Base-by-base conservation (phyloP, 2,329 filamentous ascomycete species). In the Aspergillus fumigatiaffinis region DNA sequence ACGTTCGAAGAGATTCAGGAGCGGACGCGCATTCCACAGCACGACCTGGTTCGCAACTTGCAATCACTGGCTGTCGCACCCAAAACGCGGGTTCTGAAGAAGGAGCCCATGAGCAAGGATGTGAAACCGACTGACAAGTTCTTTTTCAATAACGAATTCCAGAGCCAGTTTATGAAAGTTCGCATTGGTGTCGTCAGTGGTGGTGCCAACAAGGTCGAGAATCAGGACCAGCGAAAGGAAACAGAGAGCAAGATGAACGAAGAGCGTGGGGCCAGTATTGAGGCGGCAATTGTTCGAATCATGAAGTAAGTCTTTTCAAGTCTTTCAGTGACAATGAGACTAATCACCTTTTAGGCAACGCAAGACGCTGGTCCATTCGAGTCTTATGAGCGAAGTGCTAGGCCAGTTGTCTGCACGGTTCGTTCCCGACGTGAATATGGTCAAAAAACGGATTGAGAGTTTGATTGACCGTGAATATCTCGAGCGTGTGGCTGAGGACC, bases 171-270 rank as follows among this genome's bases (percentile, higher is more conserved):
- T 51, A 83, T 94, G 68, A 91, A 90, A 72, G 91, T 97, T 76
- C 96, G 96, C 73, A 90, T 94, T 21, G 91, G 91, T 23, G 88
- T 94, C 4, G 89, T 96, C 64, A 89, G 82, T 52, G 76, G 85
- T 51, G 85, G 87, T 1, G 84, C 87, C 20, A 95, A 91, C 71
- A 94, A 91, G 75, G 89, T 96, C 0, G 93, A 97, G 75, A 91
- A 85, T 53, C 79, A 82, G 53, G 78, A 80, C 32, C 85, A 87
- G 72, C 78, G 85, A 47, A 73, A 73, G 47, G 76, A 79, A 51
- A 81, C 79, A 0, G 77, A 81, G 63, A 76, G 76, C 66, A 78
- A 77, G 79, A 84, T 62, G 64, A 76, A 77, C 41, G 78, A 81
- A 14, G 78, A 80, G 58, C 73, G 80, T 46, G 76, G 72, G 8